Conservation (phyloP, 768 basidiomycete genomes). For the Dacryopinax primogenitus region DNA sequence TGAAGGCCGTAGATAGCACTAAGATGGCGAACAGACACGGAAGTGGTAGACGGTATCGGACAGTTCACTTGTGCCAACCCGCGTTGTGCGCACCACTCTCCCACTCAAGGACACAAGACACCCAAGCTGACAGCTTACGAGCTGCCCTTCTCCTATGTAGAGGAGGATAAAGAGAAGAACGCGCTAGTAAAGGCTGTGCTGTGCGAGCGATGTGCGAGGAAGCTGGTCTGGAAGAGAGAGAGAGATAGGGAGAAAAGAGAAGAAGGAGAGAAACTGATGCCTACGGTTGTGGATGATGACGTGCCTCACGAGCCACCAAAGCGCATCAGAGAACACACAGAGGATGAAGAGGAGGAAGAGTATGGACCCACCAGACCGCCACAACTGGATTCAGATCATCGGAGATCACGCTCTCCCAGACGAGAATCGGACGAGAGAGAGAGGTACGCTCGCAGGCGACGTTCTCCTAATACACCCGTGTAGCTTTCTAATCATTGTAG, state of each 20-base stretch:
- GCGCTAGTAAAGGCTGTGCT: conserved; percentile 86
- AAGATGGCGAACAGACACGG: conserved; percentile 85
- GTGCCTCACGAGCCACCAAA: background rate
- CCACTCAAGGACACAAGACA: conserved; percentile 24
- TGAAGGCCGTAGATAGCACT: conserved; percentile 53
- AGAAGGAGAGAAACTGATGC: background rate
- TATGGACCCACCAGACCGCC: conserved; percentile 9
- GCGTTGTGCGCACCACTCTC: conserved; percentile 60
- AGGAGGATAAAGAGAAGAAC: conserved; percentile 52
- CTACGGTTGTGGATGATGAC: background rate
- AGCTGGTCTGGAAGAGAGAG: conserved; percentile 74
- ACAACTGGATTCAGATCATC: background rate
- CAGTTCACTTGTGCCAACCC: conserved; percentile 83
- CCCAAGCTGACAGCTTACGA: conserved; percentile 56
- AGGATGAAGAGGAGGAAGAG: conserved; percentile 2
- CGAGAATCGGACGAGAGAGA: background rate
- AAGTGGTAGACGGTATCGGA: conserved; percentile 75
- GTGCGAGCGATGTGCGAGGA: conserved; percentile 63
- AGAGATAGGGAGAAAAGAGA: conserved; percentile 36
- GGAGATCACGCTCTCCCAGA: background rate
- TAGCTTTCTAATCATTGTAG: background rate
- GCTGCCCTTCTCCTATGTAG: conserved; percentile 78
- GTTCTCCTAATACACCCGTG: background rate
- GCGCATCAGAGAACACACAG: background rate
- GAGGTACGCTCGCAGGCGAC: background rate